phyloP scores from a whole-genome alignment of 75 land plant genomes.

The Selaginella tamariscina region DNA sequence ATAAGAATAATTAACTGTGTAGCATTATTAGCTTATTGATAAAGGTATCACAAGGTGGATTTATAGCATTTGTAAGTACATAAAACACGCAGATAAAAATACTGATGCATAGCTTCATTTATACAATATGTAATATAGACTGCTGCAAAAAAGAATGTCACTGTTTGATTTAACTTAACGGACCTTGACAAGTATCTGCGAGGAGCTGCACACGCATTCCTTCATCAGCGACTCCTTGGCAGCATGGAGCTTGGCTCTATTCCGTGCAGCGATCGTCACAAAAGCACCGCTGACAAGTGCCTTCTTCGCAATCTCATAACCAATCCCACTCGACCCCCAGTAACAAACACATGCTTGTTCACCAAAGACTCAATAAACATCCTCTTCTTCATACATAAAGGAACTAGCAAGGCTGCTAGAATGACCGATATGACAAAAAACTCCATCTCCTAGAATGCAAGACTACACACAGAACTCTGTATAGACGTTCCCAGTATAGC shows the following conservation, averaged over 20 bases:
- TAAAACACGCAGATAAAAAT: no score
- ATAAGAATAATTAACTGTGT: no score
- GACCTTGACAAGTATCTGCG: background rate
- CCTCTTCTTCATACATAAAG: background rate
- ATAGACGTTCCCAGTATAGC: no score
- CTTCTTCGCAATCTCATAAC: constrained; percentile 21
- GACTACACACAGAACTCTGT: no score
- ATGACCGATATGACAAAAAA: background rate
- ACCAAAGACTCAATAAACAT: background rate
- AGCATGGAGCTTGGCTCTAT: constrained; percentile 10
- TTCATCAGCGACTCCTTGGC: background rate
- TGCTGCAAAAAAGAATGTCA: no score
- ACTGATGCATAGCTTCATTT: no score
- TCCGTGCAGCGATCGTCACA: constrained; percentile 25
- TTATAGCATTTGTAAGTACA: no score
- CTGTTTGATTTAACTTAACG: no score
- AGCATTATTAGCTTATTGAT: no score
- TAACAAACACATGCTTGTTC: constrained; percentile 26
- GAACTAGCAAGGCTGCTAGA: background rate
- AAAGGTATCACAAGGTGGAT: no score
- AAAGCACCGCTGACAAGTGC: constrained; percentile 20
- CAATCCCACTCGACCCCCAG: constrained; percentile 38
- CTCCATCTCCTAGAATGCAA: no score
- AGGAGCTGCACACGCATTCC: background rate
- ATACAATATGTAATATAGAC: no score